These are phyloP conservation scores for sunflower (Helianthus annuus) DNA, from an alignment of 129 eudicot genomes.

Conservation along the genomic window HanXRQr2.0-SUNRISE NC_035433.2:129663829-129664328, in stretches of 20 bases:
- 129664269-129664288: too few species aligned
- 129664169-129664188: too few species aligned
- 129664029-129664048: slow-evolving; percentile 23
- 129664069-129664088: background rate
- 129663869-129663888: slow-evolving; percentile 60
- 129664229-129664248: too few species aligned
- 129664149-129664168: too few species aligned
- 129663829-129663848: slow-evolving; percentile 93
- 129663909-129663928: slow-evolving; percentile 66
- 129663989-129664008: slow-evolving; percentile 60
- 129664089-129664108: too few species aligned
- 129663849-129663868: slow-evolving; percentile 63
- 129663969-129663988: slow-evolving; percentile 56
- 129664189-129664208: too few species aligned
- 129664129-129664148: background rate
- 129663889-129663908: slow-evolving; percentile 78
- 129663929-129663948: slow-evolving; percentile 61
- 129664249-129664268: too few species aligned
- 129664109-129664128: background rate
- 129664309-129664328: too few species aligned
- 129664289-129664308: too few species aligned
- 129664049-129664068: too few species aligned
- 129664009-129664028: slow-evolving; percentile 71
- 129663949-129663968: slow-evolving; percentile 87
- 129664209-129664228: too few species aligned